A percentile compares a stretch with the other conserved stretches of the same genome.
Evolutionary conservation across 2,329 filamentous ascomycete genomes (phyloP).

Genomic region (Diaporthe vaccinii): DNA sequence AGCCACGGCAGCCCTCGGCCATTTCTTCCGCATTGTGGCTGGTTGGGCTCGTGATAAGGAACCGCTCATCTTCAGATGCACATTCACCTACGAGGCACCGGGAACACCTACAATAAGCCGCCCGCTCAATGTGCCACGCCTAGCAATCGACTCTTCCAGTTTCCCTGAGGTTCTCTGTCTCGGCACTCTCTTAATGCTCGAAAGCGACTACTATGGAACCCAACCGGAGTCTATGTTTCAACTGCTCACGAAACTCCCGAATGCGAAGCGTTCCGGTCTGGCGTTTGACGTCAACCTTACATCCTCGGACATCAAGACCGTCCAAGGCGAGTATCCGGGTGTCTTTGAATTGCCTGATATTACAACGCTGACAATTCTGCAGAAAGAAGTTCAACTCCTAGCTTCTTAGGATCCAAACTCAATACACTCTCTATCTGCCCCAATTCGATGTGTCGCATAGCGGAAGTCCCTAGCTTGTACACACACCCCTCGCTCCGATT

Average conservation of each 20-base stretch:
- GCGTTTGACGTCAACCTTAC: too few relatives aligned
- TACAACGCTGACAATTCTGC: background rate
- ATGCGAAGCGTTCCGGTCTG: background rate
- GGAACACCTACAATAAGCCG: background rate
- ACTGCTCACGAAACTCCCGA: background rate
- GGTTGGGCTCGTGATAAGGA: background rate
- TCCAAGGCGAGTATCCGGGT: background rate
- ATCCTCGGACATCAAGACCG: background rate
- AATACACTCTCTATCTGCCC: fast-evolving
- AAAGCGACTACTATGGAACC: too few relatives aligned
- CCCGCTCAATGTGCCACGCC: too few relatives aligned
- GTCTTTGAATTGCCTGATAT: fast-evolving
- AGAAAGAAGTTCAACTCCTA: background rate
- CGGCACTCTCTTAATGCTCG: background rate
- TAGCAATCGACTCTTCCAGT: background rate
- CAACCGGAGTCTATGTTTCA: background rate
- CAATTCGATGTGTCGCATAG: too few relatives aligned
- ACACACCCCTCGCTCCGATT: background rate
- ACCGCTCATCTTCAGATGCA: background rate
- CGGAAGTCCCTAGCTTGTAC: background rate
- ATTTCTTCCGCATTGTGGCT: background rate
- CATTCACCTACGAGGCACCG: background rate
- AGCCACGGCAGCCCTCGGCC: background rate
- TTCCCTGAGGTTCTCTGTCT: background rate
- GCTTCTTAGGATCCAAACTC: background rate